Conservation (phyloP, 768 basidiomycete genomes). For the Polyporus arcularius region DNA sequence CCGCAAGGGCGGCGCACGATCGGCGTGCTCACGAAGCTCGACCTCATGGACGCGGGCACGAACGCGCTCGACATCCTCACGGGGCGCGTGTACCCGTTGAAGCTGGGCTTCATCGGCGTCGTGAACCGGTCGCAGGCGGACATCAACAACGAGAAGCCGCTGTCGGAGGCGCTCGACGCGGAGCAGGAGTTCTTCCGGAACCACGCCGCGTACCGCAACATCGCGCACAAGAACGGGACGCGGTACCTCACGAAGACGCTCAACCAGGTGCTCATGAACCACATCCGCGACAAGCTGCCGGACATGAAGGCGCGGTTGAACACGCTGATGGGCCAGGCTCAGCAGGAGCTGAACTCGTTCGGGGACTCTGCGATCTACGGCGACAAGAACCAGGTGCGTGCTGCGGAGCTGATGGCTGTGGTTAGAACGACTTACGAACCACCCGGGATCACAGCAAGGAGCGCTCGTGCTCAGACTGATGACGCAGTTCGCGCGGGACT, state of each 20-base stretch:
- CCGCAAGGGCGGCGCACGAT: slow-evolving; percentile 96
- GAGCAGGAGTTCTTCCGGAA: slow-evolving; percentile 91
- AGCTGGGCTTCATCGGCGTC: slow-evolving; percentile 97
- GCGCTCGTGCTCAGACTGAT: slow-evolving; percentile 90
- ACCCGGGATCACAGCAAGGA: slow-evolving; percentile 59
- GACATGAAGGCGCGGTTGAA: slow-evolving; percentile 99
- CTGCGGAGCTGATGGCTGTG: neutral
- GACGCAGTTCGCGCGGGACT: slow-evolving; percentile 98
- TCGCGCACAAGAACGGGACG: slow-evolving; percentile 97
- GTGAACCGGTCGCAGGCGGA: slow-evolving; percentile 98
- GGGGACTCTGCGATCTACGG: slow-evolving; percentile 92
- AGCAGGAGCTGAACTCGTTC: slow-evolving; percentile 96
- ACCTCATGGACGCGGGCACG: slow-evolving; percentile 99
- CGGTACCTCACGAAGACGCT: slow-evolving; percentile 90
- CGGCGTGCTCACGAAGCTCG: slow-evolving; percentile 94
- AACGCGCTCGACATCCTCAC: slow-evolving; percentile 96
- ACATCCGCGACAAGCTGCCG: slow-evolving; percentile 97
- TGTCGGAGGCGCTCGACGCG: slow-evolving; percentile 80
- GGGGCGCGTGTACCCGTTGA: slow-evolving; percentile 95
- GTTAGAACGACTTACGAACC: slow-evolving; percentile 11
- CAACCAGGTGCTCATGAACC: slow-evolving; percentile 94
- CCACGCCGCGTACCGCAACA: slow-evolving; percentile 91
- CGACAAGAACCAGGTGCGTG: slow-evolving; percentile 73
- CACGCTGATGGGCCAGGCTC: slow-evolving; percentile 98
- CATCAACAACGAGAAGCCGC: slow-evolving; percentile 83